Percentiles rank a stretch among this genome's conserved stretches.
phyloP scores from a whole-genome alignment of 2,329 filamentous ascomycete species.

The Pseudonectria buxi region DNA sequence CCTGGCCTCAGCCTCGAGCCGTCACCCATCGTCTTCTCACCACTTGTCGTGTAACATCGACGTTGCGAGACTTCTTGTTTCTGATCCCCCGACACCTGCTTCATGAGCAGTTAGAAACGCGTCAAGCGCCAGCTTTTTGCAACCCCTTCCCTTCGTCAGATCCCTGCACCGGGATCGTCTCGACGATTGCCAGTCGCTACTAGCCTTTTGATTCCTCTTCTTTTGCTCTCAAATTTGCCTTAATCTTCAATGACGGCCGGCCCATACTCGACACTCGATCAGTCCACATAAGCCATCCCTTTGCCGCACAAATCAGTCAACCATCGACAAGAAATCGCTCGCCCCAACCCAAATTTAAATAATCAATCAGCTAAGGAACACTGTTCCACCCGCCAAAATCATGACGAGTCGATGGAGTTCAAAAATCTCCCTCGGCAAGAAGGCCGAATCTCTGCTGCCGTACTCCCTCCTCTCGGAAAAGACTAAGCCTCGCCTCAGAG shows the following conservation, averaged over 20 bases:
- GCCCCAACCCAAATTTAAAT: too few relatives aligned
- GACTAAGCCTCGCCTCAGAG: conserved; percentile 30
- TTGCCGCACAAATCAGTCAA: conserved; percentile 4
- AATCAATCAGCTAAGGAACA: too few relatives aligned
- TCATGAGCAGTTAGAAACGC: conserved; percentile 18
- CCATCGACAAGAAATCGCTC: conserved; percentile 4
- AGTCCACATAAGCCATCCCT: conserved; percentile 14
- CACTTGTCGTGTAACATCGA: conserved; percentile 7
- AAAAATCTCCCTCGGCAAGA: conserved; percentile 22
- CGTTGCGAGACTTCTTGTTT: conserved; percentile 7
- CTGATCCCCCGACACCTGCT: conserved; percentile 14
- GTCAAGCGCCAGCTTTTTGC: conserved; percentile 12
- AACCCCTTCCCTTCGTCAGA: conserved; percentile 22
- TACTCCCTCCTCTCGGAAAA: conserved; percentile 27
- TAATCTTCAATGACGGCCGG: conserved; percentile 22
- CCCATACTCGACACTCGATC: conserved; percentile 19
- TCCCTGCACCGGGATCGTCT: conserved; percentile 16
- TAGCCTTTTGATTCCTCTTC: conserved; percentile 16
- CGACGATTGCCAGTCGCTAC: conserved; percentile 25
- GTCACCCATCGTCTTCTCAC: too few relatives aligned
- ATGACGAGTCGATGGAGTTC: conserved; percentile 31
- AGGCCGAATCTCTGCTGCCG: conserved; percentile 28
- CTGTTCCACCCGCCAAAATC: conserved; percentile 23
- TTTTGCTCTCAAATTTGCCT: conserved; percentile 13
- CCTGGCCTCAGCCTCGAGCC: too few relatives aligned